phyloP scores from a whole-genome alignment of 352 stramenopile genomes.

The Phytophthora macrochlamydospora region DNA sequence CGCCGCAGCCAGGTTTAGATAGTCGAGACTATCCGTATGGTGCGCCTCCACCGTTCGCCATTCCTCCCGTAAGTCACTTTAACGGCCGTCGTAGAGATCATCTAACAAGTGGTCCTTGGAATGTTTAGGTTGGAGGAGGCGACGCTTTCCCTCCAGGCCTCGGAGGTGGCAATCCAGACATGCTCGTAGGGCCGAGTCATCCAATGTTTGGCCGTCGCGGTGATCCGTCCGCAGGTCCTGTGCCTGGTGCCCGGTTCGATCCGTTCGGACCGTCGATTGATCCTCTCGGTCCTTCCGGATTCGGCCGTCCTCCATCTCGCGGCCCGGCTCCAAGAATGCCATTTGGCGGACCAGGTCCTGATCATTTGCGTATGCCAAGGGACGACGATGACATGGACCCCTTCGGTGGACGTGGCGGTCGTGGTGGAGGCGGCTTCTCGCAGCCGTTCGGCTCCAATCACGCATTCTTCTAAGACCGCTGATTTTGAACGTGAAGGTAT shows the following conservation, averaged over 20 bases:
- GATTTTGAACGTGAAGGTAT: no score
- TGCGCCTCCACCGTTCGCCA: constrained; percentile 30
- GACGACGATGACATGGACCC: constrained; percentile 67
- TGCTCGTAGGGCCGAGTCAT: constrained; percentile 77
- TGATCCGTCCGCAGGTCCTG: constrained; percentile 58
- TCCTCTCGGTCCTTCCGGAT: constrained; percentile 52
- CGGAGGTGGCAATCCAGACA: constrained; percentile 68
- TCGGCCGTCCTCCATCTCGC: constrained; percentile 39
- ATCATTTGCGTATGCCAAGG: constrained; percentile 80
- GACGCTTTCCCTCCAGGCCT: constrained; percentile 68
- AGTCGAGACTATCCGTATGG: constrained; percentile 10
- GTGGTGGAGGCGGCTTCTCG: constrained; percentile 41
- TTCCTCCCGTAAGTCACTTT: constrained; percentile 37
- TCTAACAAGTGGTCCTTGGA: not conserved
- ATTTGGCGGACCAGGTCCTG: constrained; percentile 78
- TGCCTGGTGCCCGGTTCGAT: constrained; percentile 83
- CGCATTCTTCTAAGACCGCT: constrained; percentile 59
- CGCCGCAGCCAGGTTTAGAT: constrained; percentile 14
- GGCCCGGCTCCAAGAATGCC: constrained; percentile 58
- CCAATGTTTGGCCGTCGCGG: constrained; percentile 69
- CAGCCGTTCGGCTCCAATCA: constrained; percentile 70
- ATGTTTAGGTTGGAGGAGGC: constrained; percentile 55
- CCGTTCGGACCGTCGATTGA: constrained; percentile 75
- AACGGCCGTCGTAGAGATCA: no score
- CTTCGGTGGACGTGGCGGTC: constrained; percentile 25